Evolutionary conservation across 805 yeast species (phyloP), one percentile per base, ranked within the genome.

Genomic region (Wickerhamiella musiphila): DNA sequence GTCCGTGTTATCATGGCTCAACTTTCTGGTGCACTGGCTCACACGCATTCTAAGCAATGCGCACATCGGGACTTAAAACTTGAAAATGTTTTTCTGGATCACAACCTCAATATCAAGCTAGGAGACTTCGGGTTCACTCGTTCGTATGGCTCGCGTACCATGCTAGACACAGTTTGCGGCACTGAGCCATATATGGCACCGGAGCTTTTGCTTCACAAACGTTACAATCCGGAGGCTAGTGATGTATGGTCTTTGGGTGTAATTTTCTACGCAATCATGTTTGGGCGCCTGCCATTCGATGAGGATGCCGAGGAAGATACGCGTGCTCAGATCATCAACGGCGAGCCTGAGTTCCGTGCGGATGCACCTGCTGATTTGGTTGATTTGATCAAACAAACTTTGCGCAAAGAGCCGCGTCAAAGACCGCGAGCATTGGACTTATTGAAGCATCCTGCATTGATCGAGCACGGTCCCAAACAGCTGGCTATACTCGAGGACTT

Each of bases 181-280:
- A 86, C 96, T 0, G 72, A 83, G 1, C 92, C 82, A 3, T 86
- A 86, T 51, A 84, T 86, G 94, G 94, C 98, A 0, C 98, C 98
- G 0, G 98, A 86, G 49, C 60, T 90, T 39, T 59, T 84, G 12
- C 59, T 61, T 34, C 65, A 72, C 38, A 65, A 68, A 38, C 71
- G 73, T 28, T 83, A 83, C 51, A 71, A 72, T 26, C 96, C 95
- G 0, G 73, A 76, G 43, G 48, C 58, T 4, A 71, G 73, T 2
- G 98, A 86, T 50, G 71, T 78, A 5, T 86, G 98, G 98, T 70
- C 94, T 0, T 54, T 86, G 39, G 98, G 98, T 1, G 69, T 90
- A 8, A 82, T 90, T 11, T 55, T 86, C 6, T 90, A 75, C 49
- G 83, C 95, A 0, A 62, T 86, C 65, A 47, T 81, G 0, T 70